phyloP scores from a whole-genome alignment of 768 basidiomycete genomes.

The Naganishia kalamii region DNA sequence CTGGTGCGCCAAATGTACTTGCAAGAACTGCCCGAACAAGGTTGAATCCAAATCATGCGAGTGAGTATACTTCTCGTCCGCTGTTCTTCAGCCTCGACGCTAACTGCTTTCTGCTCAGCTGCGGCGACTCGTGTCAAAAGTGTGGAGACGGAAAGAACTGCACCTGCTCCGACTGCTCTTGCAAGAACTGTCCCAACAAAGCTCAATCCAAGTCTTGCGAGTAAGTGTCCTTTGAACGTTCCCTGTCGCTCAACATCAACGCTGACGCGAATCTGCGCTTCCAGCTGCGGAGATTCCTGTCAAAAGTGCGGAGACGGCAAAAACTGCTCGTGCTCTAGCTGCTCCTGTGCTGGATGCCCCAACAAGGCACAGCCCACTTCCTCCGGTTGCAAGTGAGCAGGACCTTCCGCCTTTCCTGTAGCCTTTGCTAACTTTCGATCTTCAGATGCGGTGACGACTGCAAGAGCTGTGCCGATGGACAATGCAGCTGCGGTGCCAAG shows the following conservation, averaged over 20 bases:
- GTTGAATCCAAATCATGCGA: not conserved
- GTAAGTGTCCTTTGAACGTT: not conserved
- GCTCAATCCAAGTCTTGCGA: not conserved
- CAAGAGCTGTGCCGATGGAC: not conserved
- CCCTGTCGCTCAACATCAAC: too few species aligned
- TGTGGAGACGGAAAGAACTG: conserved; percentile 11
- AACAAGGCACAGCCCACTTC: conserved; percentile 8
- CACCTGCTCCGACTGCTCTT: conserved; percentile 5
- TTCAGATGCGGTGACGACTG: conserved; percentile 3
- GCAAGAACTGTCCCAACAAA: conserved; percentile 9
- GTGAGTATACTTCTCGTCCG: not conserved
- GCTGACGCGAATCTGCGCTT: not conserved
- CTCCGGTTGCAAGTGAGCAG: conserved; percentile 8
- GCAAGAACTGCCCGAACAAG: conserved; percentile 13
- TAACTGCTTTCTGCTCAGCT: not conserved
- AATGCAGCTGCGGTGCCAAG: conserved; percentile 1
- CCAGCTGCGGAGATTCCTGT: conserved; percentile 2
- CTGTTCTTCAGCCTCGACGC: not conserved
- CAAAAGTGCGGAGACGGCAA: conserved; percentile 8
- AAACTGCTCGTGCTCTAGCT: not conserved
- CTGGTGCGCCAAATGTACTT: conserved; percentile 1
- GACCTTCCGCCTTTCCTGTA: not conserved
- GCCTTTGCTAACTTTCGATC: not conserved
- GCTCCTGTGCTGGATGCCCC: not conserved
- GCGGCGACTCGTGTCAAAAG: conserved; percentile 6